Evolutionary conservation across 371 early-diverging fungal species (phyloP), one percentile per base, ranked within the genome.

Genomic region (Apophysomyces elegans): DNA sequence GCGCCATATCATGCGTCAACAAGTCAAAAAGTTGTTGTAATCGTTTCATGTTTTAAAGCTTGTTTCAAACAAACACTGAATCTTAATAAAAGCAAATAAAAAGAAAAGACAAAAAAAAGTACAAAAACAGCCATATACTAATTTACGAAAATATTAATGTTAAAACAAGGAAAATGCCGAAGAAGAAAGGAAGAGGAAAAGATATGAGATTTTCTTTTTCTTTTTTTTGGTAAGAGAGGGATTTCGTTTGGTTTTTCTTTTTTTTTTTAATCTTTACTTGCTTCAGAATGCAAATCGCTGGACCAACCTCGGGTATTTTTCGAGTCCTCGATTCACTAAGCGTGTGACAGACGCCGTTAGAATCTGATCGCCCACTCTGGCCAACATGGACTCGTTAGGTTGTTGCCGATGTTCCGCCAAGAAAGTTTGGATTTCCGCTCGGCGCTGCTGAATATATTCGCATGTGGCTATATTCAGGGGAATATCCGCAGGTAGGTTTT

Each of bases 281-380:
- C 21, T 21, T 50, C 21, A 50, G 68, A 59, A 70, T 65, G 57
- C 66, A 63, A 62, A 37, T 13, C 44, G 57, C 18, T 67, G 70
- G n/a, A 80, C 62, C 18, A 75, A 68, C 63, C 47, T 73, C n/a
- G 80, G 80, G 59, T 75, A 80, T 54, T 66, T 73, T 57, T 73
- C 72, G 45, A 80, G 67, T 13, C 71, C 66, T 38, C 68, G 70
- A 37, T 80, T 75, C 39, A 66, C 72, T 8, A 72, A 66, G 21
- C 80, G 75, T 37, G 80, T 80, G 44, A 80, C 68, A 26, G 80
- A 80, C 38, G 80, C 73, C 32, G 77, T 75, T 41, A 77, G 70
- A 56, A 77, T 67, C 9, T 61, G 68, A 46, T 75, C 69, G 18
- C 72, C 77, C 0, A 74, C 72, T 59, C 67, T 61, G 32, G 72